A percentile compares a stretch with the other conserved stretches of the same genome.
phyloP scores from a whole-genome alignment of 768 basidiomycete genomes.

The Panaeolus papilionaceus region DNA sequence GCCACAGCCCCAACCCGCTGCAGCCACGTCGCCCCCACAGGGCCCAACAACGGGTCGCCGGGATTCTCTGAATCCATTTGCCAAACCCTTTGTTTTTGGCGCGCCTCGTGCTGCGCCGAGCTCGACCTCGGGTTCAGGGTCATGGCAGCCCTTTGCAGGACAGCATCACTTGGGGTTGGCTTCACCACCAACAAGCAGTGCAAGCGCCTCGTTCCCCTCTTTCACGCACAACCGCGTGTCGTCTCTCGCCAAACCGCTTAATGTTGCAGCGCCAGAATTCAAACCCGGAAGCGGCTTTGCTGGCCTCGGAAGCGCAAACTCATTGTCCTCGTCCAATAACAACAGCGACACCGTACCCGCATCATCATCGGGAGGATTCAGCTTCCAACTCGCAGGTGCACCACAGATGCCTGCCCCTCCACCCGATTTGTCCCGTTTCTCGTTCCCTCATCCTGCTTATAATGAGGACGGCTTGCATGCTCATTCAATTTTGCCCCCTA shows the following conservation, averaged over 20 bases:
- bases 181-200: background rate
- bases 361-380: constrained; percentile 51
- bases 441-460: constrained; percentile 24
- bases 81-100: constrained; percentile 87
- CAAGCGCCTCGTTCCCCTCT: constrained; percentile 34
- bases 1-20: constrained; percentile 30
- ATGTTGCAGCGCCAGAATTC: constrained; percentile 81
- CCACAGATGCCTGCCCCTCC: constrained; percentile 58
- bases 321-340: background rate
- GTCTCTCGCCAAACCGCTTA: constrained; percentile 72
- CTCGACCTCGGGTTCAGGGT: constrained; percentile 17
- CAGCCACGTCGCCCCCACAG: constrained; percentile 28
- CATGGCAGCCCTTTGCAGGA: constrained; percentile 27
- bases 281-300: constrained; percentile 52
- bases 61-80: constrained; percentile 74
- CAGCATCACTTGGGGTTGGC: constrained; percentile 6
- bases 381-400: constrained; percentile 76
- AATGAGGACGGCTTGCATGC: constrained; percentile 5
- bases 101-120: constrained; percentile 30
- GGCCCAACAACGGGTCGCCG: constrained; percentile 23
- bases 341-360: background rate
- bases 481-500: constrained; percentile 9
- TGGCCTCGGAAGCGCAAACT: constrained; percentile 5
- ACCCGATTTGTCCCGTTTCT: constrained; percentile 28
- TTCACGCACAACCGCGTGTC: constrained; percentile 50